Conservation (phyloP, 768 basidiomycete genomes). For the Kwoniella dejecticola region DNA sequence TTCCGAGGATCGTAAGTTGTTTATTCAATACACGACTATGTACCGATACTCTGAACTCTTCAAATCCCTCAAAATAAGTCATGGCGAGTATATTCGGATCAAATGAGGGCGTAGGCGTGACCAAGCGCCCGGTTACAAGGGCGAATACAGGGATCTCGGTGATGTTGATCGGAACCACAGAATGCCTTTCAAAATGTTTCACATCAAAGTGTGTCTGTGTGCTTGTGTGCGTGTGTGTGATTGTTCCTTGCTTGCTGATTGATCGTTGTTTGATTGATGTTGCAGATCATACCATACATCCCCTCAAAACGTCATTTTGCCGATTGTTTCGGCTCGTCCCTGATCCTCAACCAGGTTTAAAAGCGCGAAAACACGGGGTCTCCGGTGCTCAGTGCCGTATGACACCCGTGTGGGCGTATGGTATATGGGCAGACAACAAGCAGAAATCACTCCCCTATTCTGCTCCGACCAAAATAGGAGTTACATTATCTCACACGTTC, state of each 20-base stretch:
- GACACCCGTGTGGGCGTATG: too few relatives aligned
- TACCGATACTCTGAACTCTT: conserved; percentile 7
- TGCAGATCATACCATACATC: not conserved
- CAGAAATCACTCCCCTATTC: too few relatives aligned
- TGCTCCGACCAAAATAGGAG: too few relatives aligned
- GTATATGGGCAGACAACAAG: too few relatives aligned
- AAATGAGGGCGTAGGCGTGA: too few relatives aligned
- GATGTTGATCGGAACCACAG: not conserved
- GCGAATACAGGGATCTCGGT: not conserved
- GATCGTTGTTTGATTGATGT: not conserved
- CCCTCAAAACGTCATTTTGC: conserved; percentile 3
- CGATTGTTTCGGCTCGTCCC: not conserved
- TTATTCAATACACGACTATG: conserved; percentile 13
- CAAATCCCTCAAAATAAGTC: conserved; percentile 22
- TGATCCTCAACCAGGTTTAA: too few relatives aligned
- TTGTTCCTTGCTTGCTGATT: not conserved
- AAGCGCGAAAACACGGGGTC: too few relatives aligned
- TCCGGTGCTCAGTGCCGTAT: too few relatives aligned
- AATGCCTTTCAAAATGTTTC: not conserved
- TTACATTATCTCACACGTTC: too few relatives aligned
- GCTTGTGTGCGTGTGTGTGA: too few relatives aligned
- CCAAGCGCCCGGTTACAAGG: not conserved
- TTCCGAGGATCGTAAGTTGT: conserved; percentile 13
- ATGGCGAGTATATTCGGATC: conserved; percentile 1
- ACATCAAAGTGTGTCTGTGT: too few relatives aligned